Base-by-base conservation (phyloP, 345 rosid genomes). In the Dipteronia dyeriana region DNA sequence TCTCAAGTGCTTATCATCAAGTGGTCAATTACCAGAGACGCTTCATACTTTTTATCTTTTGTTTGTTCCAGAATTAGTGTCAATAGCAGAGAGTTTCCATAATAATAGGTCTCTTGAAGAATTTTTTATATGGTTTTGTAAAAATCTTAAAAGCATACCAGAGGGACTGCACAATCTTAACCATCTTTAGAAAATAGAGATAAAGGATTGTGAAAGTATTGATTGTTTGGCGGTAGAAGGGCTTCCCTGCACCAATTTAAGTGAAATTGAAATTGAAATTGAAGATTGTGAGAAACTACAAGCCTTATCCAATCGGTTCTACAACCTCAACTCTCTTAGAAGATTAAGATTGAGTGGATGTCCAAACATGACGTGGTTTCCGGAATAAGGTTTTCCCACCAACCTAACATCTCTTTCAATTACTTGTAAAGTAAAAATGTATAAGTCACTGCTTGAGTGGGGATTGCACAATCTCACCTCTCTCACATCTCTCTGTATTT, bases 381-480 rank as follows among this genome's bases (percentile, higher is more conserved):
- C 80, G 0, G 64, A 71, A 62, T 68, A 79, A 20, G 82, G 78
- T 31, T 68, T 76, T 14, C 69, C 75, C 4, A 62, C 68, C 43
- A 72, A 20, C 77, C 56, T 79, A 47, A 71, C 10, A 64, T 61
- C 56, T 53, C 79, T 82, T 29, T 1, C 5, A 41, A 62, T 72
- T 60, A 1, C 1, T 1, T 53, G 9, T 1, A 7, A 20, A 22
- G 66, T 66, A 38, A 38, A 31, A n/a, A 61, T 59, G 11, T 19
- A 23, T 23, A 66, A 17, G 20, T 23, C 73, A 41, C 53, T 79
- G 7, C 23, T 57, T 7, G 41, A 59, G 10, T 79, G 83, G 83
- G 82, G 80, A 0, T 75, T 76, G 62, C 63, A 79, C 61, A 76
- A 41, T 8, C 70, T 82, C 54, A 61, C 64, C 19, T 76, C 65